Conservation (phyloP, 495 filamentous ascomycete genomes). For the Extremus antarcticus region DNA sequence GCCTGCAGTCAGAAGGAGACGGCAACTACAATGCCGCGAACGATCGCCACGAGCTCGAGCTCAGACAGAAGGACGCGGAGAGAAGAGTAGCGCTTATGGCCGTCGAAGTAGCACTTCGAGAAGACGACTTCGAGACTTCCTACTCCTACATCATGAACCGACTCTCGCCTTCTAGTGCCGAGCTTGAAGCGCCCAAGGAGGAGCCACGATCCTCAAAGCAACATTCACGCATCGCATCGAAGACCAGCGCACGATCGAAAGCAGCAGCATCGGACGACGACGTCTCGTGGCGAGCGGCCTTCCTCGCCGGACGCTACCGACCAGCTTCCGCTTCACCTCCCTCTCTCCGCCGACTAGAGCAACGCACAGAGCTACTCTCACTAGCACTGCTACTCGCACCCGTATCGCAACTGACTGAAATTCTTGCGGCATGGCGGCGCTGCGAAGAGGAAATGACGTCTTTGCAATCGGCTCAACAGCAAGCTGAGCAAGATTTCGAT, state of each 20-base stretch:
- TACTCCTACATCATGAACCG: slow-evolving; percentile 85
- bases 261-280: slow-evolving; percentile 44
- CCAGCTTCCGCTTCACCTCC: slow-evolving; percentile 37
- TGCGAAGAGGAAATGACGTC: slow-evolving; percentile 77
- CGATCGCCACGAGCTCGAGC: slow-evolving; percentile 18
- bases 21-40: slow-evolving; percentile 19
- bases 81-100: slow-evolving; percentile 76
- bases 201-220: neutral
- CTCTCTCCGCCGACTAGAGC: slow-evolving; percentile 55
- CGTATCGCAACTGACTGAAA: slow-evolving; percentile 64
- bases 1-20: slow-evolving; percentile 31
- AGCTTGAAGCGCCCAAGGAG: slow-evolving; percentile 2
- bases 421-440: slow-evolving; percentile 70
- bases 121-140: slow-evolving; percentile 92
- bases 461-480: slow-evolving; percentile 46
- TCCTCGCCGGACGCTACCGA: slow-evolving; percentile 75
- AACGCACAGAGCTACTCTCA: slow-evolving; percentile 84
- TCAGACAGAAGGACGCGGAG: slow-evolving; percentile 31
- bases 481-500: slow-evolving; percentile 65
- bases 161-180: slow-evolving; percentile 24
- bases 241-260: neutral
- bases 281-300: slow-evolving; percentile 84
- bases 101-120: slow-evolving; percentile 70
- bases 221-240: slow-evolving; percentile 6
- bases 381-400: slow-evolving; percentile 76